These are phyloP conservation scores for Amphichorda felina DNA, from an alignment of 2,329 filamentous ascomycete species.

Conservation along the genomic window DNA sequence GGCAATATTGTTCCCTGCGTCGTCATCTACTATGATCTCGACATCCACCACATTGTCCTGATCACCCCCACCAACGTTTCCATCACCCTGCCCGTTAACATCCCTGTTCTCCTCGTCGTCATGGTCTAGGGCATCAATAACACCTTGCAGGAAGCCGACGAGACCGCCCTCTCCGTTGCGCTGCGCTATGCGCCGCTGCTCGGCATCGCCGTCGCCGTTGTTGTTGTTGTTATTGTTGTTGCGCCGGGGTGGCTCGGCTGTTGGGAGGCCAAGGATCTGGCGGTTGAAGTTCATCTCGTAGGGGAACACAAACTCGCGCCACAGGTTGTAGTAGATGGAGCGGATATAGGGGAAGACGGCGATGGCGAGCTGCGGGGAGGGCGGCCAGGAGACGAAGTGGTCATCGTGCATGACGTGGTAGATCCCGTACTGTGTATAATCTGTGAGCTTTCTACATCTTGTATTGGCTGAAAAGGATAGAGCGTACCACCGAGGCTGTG, in stretches of 20 bases:
- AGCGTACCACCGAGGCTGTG: conserved; percentile 26
- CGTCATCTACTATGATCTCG: too few relatives aligned
- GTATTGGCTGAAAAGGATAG: not conserved
- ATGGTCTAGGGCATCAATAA: conserved; percentile 22
- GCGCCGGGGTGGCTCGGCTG: conserved; percentile 9
- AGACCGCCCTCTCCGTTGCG: conserved; percentile 17
- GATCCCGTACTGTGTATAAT: conserved; percentile 32
- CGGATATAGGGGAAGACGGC: conserved; percentile 34
- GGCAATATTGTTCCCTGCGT: too few relatives aligned
- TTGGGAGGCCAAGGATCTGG: conserved; percentile 27
- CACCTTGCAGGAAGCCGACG: conserved; percentile 20
- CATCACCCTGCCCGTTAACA: conserved; percentile 2
- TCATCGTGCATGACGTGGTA: conserved; percentile 31
- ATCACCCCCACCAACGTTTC: conserved; percentile 10
- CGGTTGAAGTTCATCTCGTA: conserved; percentile 37
- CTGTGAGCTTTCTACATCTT: conserved; percentile 4
- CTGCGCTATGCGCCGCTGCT: conserved; percentile 5
- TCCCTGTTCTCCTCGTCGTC: conserved; percentile 9
- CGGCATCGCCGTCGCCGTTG: conserved; percentile 1
- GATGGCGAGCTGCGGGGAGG: conserved; percentile 37
- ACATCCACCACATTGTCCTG: not conserved
- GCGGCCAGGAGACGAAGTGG: conserved; percentile 38
- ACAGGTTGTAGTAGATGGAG: conserved; percentile 31
- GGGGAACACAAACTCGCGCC: conserved; percentile 30
- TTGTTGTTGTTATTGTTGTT: too few relatives aligned